Percentiles rank a stretch among this genome's conserved stretches.
These are phyloP conservation scores for Dioszegia aurantiaca DNA, from an alignment of 768 basidiomycete genomes.

Conservation along the genomic window DNA sequence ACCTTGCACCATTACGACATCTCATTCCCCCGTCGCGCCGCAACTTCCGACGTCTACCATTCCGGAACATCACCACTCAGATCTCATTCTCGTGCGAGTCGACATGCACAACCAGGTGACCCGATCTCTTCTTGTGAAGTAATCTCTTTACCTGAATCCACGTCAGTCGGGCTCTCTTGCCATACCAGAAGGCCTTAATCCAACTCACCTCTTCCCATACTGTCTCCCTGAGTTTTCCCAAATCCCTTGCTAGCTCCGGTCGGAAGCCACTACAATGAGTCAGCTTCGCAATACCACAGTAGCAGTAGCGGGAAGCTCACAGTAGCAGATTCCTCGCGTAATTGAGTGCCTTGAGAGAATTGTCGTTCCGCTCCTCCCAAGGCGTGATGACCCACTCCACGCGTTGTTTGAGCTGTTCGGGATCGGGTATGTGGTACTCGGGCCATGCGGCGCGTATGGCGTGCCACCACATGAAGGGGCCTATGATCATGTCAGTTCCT, in stretches of 20 bases:
- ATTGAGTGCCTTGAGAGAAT: constrained; percentile 48
- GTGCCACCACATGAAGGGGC: constrained; percentile 52
- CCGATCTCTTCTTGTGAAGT: constrained; percentile 35
- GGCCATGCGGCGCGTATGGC: constrained; percentile 51
- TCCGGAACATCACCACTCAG: constrained; percentile 1
- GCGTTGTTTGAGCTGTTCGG: constrained; percentile 38
- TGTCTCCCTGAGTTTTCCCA: constrained; percentile 44
- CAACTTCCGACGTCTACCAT: too few species aligned
- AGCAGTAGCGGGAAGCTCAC: constrained; percentile 25
- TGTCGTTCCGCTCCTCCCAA: constrained; percentile 33
- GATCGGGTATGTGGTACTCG: constrained; percentile 38
- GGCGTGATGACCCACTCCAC: constrained; percentile 30
- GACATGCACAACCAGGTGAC: constrained; percentile 33
- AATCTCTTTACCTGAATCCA: constrained; percentile 31
- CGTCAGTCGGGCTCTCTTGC: not conserved
- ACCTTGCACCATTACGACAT: too few species aligned
- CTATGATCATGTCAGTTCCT: constrained; percentile 3
- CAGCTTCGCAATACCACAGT: not conserved
- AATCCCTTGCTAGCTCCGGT: constrained; percentile 46
- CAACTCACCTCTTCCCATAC: constrained; percentile 50
- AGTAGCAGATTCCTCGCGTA: constrained; percentile 43
- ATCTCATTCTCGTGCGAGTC: constrained; percentile 26
- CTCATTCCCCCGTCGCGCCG: too few species aligned
- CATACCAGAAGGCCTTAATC: not conserved
- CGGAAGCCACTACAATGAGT: constrained; percentile 39